Evolutionary conservation across 306 rosid species (phyloP), one percentile per base, ranked within the genome.

Genomic region (Cotoneaster glaucophyllus): DNA sequence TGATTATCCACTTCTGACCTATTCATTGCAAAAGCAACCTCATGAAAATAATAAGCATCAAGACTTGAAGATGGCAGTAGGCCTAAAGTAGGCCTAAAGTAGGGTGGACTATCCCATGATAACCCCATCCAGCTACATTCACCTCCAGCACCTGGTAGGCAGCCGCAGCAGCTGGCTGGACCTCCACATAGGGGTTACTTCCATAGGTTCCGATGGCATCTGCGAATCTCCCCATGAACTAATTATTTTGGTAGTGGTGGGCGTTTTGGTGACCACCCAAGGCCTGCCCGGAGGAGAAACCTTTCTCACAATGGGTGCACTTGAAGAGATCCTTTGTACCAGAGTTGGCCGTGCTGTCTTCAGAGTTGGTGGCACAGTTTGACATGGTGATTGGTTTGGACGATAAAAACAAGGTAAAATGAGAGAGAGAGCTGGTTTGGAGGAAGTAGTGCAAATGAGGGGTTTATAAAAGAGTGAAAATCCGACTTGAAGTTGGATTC

Each of bases 261-360:
- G 52, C 62, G 15, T 56, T 79, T 44, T 65, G 61, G 53, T 72
- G 82, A 21, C 69, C 68, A 4, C 69, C 74, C 59, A 79, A 59
- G 32, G 74, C 53, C 67, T 57, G 77, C 22, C 52, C 53, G 6
- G 58, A 24, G 26, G 26, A 3, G 41, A 79, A 79, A 22, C 52
- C 5, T n/a, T 17, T 65, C 3, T n/a, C 14, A 28, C 82, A 79
- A 9, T 26, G 12, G 32, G 25, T 11, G 67, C 78, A 79, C 15
- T 15, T 28, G 31, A 24, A 72, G 26, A 14, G 18, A 11, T 53
- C 18, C 22, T 29, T 15, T 18, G 31, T 21, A 61, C 9, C 4
- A 25, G 73, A 78, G 21, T 28, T 26, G 5, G 77, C 0, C 25
- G 67, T 53, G 57, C 2, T 71, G 32, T 64, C 57, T n/a, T 13